A percentile compares a stretch with the other conserved stretches of the same genome.
Evolutionary conservation across 140 eudicot genomes (phyloP).

Genomic region (Artemisia princeps): DNA sequence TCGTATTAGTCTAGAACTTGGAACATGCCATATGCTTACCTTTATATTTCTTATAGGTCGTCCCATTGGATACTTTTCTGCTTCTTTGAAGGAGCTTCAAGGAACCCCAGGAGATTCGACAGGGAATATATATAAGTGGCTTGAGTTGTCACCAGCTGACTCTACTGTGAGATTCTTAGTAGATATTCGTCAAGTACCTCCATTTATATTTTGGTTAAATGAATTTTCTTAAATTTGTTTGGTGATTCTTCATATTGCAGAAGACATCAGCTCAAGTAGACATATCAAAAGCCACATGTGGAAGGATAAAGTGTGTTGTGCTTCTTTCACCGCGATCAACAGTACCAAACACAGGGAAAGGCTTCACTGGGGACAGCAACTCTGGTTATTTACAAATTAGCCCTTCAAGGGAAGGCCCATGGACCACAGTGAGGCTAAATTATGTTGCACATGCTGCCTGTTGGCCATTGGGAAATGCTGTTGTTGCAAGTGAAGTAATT

Average conservation of each 20-base stretch:
- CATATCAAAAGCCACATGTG: slow-evolving; percentile 25
- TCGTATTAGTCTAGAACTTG: background rate
- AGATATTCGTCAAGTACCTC: background rate
- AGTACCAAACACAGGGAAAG: slow-evolving; percentile 29
- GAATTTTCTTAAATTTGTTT: slow-evolving; percentile 12
- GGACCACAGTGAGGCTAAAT: slow-evolving; percentile 81
- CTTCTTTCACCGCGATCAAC: slow-evolving; percentile 47
- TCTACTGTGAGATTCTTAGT: slow-evolving; percentile 44
- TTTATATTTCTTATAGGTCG: slow-evolving; percentile 47
- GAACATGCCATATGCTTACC: background rate
- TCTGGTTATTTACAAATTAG: slow-evolving; percentile 76
- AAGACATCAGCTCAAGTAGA: slow-evolving; percentile 27
- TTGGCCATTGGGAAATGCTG: slow-evolving; percentile 79
- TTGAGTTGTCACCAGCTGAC: slow-evolving; percentile 55
- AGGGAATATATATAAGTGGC: slow-evolving; percentile 41
- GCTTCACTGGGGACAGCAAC: slow-evolving; percentile 29
- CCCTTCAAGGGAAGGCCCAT: slow-evolving; percentile 82
- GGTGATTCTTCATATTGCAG: slow-evolving; percentile 35
- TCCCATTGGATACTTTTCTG: slow-evolving; percentile 61
- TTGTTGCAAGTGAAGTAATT: slow-evolving; percentile 94
- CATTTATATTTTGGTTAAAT: background rate
- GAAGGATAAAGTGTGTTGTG: slow-evolving; percentile 63
- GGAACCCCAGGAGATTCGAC: slow-evolving; percentile 32
- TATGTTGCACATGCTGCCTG: slow-evolving; percentile 90
- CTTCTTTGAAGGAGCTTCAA: slow-evolving; percentile 51